Base-by-base conservation (phyloP, 176 grass and related monocot genomes). In the Metroxylon sagu region DNA sequence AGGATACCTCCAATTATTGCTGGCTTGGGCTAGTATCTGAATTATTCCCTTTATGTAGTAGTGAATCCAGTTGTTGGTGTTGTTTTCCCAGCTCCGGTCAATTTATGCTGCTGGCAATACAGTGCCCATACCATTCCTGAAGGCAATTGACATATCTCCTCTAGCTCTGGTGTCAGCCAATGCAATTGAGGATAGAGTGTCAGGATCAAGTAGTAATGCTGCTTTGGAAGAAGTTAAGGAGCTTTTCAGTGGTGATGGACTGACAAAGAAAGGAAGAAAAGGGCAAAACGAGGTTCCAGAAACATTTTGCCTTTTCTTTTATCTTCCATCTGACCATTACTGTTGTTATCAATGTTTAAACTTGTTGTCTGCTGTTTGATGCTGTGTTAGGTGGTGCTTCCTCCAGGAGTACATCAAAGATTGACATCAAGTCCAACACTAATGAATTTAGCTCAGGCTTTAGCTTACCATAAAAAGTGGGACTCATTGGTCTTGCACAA, bases 51-150 rank as follows among this genome's bases (percentile, higher is more conserved):
- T 29, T 29, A 29, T 4, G 4, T 29, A 29, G 4, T 29, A 29
- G 28, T 29, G 28, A 29, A 29, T 29, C 28, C 4, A 29, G 28
- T 29, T 29, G 4, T 4, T 29, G 28, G 28, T 29, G 28, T 29
- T 29, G 28, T 29, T 71, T 60, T 69, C 87, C 80, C 58, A 97
- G 92, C 78, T 97, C 49, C 87, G 83, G 87, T 86, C 92, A 51
- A 97, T 97, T 65, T 90, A 91, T 83, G 87, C 92, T 14, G 87
- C 92, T 3, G 92, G 92, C 56, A 91, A 88, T 75, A 97, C 92
- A 17, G 87, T 97, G 56, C 92, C 84, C 48, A 97, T 97, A 75
- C 92, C 92, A 18, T 90, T 97, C 67, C 79, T 91, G 17, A 97
- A 97, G 73, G 92, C 87, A 1, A 97, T 91, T 50, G 92, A 97